Evolutionary conservation across 352 stramenopile genomes (phyloP).

Genomic region (Globisporangium emineosum): DNA sequence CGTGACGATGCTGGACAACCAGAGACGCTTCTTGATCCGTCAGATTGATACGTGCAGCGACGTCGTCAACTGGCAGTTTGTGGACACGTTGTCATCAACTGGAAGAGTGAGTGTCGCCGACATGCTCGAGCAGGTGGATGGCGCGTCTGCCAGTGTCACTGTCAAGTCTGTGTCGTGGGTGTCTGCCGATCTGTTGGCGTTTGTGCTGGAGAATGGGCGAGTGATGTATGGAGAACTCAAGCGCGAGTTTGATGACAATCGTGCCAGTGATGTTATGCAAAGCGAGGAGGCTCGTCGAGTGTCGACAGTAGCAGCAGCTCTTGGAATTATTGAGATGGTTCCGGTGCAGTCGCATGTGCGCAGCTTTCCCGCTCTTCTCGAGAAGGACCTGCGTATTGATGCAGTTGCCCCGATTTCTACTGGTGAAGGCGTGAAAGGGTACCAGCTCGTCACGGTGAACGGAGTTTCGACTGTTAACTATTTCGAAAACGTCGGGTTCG

Average conservation of each 20-base stretch:
- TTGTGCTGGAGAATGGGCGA: slow-evolving; percentile 8
- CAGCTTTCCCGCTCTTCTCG: not conserved
- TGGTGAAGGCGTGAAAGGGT: not conserved
- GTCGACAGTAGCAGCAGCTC: not conserved
- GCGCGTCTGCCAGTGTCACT: not conserved
- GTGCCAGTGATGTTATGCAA: not conserved
- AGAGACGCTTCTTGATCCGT: slow-evolving; percentile 42
- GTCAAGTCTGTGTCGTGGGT: slow-evolving; percentile 10
- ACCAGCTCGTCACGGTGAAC: slow-evolving; percentile 17
- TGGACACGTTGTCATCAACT: slow-evolving; percentile 10
- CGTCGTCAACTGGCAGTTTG: slow-evolving; percentile 49
- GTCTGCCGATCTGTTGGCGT: slow-evolving; percentile 1
- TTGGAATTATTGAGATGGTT: slow-evolving; percentile 5
- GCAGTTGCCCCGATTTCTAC: not conserved
- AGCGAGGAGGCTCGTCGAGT: slow-evolving; percentile 1
- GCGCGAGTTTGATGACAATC: not conserved
- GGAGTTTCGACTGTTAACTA: slow-evolving; percentile 18
- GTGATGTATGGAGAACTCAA: slow-evolving; percentile 14
- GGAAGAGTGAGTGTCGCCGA: not conserved
- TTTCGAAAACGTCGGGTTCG: slow-evolving; percentile 20
- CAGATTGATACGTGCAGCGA: slow-evolving; percentile 64
- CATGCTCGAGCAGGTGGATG: not conserved
- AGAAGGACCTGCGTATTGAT: not conserved
- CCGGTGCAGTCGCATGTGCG: slow-evolving; percentile 1
- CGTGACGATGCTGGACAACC: slow-evolving; percentile 50